These are phyloP conservation scores for Cytauxzoon felis DNA, from an alignment of 169 alveolate species.

Conservation along the genomic window DNA sequence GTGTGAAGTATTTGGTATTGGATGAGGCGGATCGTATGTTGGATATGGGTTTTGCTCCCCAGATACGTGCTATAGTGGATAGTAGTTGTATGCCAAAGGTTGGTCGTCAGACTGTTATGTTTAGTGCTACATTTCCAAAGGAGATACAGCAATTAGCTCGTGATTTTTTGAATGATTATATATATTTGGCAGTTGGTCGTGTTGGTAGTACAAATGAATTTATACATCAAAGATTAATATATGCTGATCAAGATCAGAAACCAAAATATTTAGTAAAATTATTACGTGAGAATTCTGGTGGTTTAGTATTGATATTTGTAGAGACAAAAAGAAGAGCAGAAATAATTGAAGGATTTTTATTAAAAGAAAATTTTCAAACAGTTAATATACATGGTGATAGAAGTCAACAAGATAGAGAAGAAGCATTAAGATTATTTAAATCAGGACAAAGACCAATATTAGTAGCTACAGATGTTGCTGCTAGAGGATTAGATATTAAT, in stretches of 20 bases:
- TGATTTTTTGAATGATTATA: constrained; percentile 81
- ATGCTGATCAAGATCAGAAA: constrained; percentile 86
- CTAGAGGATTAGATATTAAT: constrained; percentile 97
- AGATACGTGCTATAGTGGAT: constrained; percentile 78
- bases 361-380: constrained; percentile 80
- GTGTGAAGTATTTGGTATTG: constrained; percentile 81
- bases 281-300: constrained; percentile 73
- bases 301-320: constrained; percentile 77
- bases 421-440: constrained; percentile 86
- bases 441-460: constrained; percentile 88
- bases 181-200: constrained; percentile 86
- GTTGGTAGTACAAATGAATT: constrained; percentile 93
- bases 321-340: constrained; percentile 87
- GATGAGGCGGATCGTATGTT: constrained; percentile 95
- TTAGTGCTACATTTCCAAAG: constrained; percentile 90
- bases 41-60: constrained; percentile 94
- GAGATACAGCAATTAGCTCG: constrained; percentile 89
- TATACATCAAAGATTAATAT: constrained; percentile 83
- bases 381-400: constrained; percentile 93
- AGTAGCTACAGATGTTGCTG: constrained; percentile 99
- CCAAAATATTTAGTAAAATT: constrained; percentile 74
- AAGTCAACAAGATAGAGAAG: constrained; percentile 90
- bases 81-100: constrained; percentile 76
- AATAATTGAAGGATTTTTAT: constrained; percentile 78
- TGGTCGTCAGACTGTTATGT: constrained; percentile 88